Evolutionary conservation across 768 basidiomycete species (phyloP), one percentile per base, ranked within the genome.

Genomic region (Naganishia friedmannii): DNA sequence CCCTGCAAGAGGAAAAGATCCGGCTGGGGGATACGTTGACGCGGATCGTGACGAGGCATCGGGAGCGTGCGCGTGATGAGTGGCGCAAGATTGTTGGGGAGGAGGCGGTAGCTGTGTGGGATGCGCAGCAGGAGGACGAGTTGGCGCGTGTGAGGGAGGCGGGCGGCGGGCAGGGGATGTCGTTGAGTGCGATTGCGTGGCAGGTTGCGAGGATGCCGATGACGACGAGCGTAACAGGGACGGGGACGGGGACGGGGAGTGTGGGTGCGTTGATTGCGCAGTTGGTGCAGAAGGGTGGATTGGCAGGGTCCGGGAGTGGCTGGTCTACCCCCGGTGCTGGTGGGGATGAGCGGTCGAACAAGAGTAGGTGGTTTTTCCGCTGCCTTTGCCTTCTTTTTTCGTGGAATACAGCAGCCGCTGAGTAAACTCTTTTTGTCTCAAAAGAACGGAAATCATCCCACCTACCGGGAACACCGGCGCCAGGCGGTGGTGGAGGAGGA

Each of bases 21-120:
- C 66, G 68, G 31, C 69, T 79, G 42, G 77, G 78, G 31, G 76
- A 76, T 45, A 66, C 76, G 56, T 68, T 79, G 74, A 74, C 74
- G 54, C 55, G 75, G 65, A 79, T 79, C 34, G 73, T 77, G 2
- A 74, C 72, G n/a, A 53, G 78, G n/a, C 72, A 75, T 29, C 70
- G 70, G 70, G 76, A 77, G 68, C 48, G 79, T 34, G 78, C 75
- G 5, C 72, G 74, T 53, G 74, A 76, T n/a, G 79, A 80, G 63
- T 80, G 77, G 77, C 54, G 68, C 29, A 78, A 70, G 69, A 76
- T 80, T 6, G 81, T 74, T 29, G 77, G 76, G n/a, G 79, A 72
- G 23, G 73, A 68, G 13, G 53, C 15, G 15, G 53, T 74, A 69
- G 75, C 75, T 65, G 55, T 72, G 31, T 75, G 75, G 46, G 74